Evolutionary conservation across 805 yeast species (phyloP).

Genomic region (Kazachstania kunashirensis): DNA sequence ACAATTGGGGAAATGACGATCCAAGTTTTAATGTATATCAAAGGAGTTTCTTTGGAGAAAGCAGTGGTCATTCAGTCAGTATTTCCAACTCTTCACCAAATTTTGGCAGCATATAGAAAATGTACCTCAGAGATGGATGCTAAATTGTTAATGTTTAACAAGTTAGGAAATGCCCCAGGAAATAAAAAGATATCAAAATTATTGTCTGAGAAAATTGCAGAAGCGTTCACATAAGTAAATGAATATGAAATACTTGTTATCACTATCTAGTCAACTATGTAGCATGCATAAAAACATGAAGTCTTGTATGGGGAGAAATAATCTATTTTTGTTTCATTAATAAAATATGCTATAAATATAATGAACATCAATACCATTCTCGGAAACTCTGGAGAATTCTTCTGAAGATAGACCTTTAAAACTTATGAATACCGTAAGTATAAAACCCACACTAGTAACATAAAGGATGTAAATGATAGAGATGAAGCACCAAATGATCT

Average conservation of each 20-base stretch:
- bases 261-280: no score
- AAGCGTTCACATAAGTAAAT: conserved; percentile 12
- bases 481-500: conserved; percentile 36
- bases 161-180: conserved; percentile 27
- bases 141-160: conserved; percentile 17
- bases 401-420: conserved; percentile 36
- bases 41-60: conserved; percentile 77
- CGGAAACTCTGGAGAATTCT: conserved; percentile 33
- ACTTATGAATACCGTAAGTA: conserved; percentile 37
- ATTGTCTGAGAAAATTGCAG: conserved; percentile 27
- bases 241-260: no score
- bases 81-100: conserved; percentile 57
- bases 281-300: no score
- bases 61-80: conserved; percentile 66
- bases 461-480: conserved; percentile 31
- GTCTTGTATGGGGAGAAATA: no score
- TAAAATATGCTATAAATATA: conserved; percentile 28
- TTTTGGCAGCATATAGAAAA: conserved; percentile 30
- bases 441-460: conserved; percentile 33
- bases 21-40: conserved; percentile 64
- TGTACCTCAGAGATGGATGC: conserved; percentile 23
- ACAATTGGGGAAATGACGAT: conserved; percentile 72
- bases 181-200: conserved; percentile 26
- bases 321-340: no score
- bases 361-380: conserved; percentile 33